Conservation (phyloP, 192 early-diverging fungal genomes). For the Linderina pennispora region DNA sequence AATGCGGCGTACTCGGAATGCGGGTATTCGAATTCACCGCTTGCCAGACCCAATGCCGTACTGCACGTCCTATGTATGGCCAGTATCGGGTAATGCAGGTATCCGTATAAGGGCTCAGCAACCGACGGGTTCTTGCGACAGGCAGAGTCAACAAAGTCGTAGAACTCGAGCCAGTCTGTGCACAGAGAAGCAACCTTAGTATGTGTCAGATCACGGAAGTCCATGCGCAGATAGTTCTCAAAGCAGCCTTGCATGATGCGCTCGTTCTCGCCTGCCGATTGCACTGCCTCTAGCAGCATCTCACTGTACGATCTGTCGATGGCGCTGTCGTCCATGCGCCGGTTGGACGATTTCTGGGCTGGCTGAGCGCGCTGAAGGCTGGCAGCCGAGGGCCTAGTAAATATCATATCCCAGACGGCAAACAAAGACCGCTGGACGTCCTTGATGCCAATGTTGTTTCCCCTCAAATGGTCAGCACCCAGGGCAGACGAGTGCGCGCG, state of each 20-base stretch:
- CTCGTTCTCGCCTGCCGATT: constrained; percentile 71
- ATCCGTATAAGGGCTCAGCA: constrained; percentile 53
- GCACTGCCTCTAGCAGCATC: constrained; percentile 44
- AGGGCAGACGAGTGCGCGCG: constrained; percentile 10
- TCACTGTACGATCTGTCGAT: constrained; percentile 15
- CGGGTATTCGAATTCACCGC: constrained; percentile 66
- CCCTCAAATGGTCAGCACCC: constrained; percentile 44
- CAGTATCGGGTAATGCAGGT: constrained; percentile 64
- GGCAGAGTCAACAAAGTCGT: constrained; percentile 59
- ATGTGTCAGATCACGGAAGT: constrained; percentile 68
- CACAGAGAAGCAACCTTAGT: constrained; percentile 58
- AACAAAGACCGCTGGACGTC: constrained; percentile 76
- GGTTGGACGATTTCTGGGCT: constrained; percentile 3
- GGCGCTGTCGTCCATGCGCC: constrained; percentile 1
- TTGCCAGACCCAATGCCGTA: constrained; percentile 48
- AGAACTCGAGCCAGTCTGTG: constrained; percentile 73
- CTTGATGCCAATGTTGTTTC: constrained; percentile 62
- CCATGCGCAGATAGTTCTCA: constrained; percentile 81
- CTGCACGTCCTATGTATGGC: constrained; percentile 81
- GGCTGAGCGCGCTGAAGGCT: constrained; percentile 6
- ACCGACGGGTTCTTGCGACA: constrained; percentile 12
- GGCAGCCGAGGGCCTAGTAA: constrained; percentile 40
- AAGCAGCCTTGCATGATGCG: constrained; percentile 87
- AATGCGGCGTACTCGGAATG: constrained; percentile 67
- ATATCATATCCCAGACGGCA: constrained; percentile 79